phyloP scores from a whole-genome alignment of 768 basidiomycete genomes.

The Rhodotorula sphaerocarpa region DNA sequence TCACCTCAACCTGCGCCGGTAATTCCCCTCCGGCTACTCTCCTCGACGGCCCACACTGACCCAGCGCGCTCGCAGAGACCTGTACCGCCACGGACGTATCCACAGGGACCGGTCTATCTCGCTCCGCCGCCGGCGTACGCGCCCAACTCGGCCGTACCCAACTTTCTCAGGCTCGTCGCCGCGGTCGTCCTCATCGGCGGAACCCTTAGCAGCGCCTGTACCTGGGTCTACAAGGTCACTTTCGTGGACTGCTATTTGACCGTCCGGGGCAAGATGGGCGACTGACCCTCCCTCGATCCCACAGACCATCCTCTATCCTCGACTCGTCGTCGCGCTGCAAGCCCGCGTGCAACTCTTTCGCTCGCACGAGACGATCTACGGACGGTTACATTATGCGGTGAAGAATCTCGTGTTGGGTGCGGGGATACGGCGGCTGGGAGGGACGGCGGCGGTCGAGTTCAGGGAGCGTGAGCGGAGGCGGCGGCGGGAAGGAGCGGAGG shows the following conservation, averaged over 20 bases:
- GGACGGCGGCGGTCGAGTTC: slow-evolving; percentile 4
- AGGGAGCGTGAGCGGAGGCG: no score
- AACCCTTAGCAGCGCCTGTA: background rate
- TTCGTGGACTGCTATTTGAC: background rate
- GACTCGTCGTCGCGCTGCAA: slow-evolving; percentile 19
- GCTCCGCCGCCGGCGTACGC: slow-evolving; percentile 20
- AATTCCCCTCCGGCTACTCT: background rate
- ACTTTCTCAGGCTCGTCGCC: slow-evolving; percentile 18
- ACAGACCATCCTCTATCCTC: slow-evolving; percentile 20
- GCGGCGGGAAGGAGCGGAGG: background rate
- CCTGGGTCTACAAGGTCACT: slow-evolving; percentile 29
- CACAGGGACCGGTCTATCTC: slow-evolving; percentile 27
- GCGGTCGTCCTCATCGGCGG: slow-evolving; percentile 20
- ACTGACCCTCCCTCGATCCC: no score
- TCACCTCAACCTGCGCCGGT: background rate
- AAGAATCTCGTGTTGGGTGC: no score
- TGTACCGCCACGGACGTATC: slow-evolving; percentile 29
- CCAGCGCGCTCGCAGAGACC: slow-evolving; percentile 11
- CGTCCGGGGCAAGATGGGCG: no score
- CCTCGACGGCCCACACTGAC: slow-evolving; percentile 2
- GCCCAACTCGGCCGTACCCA: slow-evolving; percentile 24
- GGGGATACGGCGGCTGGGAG: slow-evolving; percentile 2
- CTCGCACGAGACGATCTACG: slow-evolving; percentile 1
- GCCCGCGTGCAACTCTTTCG: slow-evolving; percentile 1
- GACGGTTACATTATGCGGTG: no score